phyloP scores from a whole-genome alignment of 2,329 filamentous ascomycete genomes.

The Stachybotrys elegans region DNA sequence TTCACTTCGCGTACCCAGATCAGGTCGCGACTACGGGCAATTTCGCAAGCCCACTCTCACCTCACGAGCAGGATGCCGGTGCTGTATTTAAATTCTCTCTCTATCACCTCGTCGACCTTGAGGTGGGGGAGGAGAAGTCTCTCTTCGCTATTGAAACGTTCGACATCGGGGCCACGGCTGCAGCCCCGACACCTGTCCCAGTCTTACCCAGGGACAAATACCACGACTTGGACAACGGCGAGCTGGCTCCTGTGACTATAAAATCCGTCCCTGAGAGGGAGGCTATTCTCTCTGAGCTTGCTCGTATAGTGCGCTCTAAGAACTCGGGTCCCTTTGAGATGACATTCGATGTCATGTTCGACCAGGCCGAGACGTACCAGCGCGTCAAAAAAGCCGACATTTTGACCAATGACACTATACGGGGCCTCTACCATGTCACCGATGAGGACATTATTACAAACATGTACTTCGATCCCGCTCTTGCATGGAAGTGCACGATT shows the following conservation, averaged over 20 bases:
- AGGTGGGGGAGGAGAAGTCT: conserved; percentile 10
- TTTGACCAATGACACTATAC: conserved; percentile 28
- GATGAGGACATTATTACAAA: conserved; percentile 23
- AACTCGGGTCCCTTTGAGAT: conserved; percentile 47
- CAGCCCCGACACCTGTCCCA: background rate
- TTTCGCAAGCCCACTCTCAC: conserved; percentile 28
- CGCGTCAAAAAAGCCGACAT: conserved; percentile 29
- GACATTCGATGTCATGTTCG: conserved; percentile 47
- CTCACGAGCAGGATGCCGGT: conserved; percentile 20
- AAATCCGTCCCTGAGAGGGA: conserved; percentile 5
- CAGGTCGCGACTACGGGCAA: conserved; percentile 46
- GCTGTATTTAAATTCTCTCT: conserved; percentile 37
- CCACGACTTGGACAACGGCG: background rate
- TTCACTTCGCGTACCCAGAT: conserved; percentile 39
- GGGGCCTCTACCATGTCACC: conserved; percentile 21
- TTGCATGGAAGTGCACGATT: conserved; percentile 41
- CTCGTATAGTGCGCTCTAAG: conserved; percentile 40
- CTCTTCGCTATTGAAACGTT: conserved; percentile 7
- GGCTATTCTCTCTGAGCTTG: conserved; percentile 21
- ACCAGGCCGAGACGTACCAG: conserved; percentile 24
- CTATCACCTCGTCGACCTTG: conserved; percentile 41
- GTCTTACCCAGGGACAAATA: no score
- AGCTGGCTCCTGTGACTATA: background rate
- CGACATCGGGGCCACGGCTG: no score
- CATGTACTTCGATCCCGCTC: conserved; percentile 36